phyloP scores from a whole-genome alignment of 1,139 yeast genomes.

The Candida anutae region DNA sequence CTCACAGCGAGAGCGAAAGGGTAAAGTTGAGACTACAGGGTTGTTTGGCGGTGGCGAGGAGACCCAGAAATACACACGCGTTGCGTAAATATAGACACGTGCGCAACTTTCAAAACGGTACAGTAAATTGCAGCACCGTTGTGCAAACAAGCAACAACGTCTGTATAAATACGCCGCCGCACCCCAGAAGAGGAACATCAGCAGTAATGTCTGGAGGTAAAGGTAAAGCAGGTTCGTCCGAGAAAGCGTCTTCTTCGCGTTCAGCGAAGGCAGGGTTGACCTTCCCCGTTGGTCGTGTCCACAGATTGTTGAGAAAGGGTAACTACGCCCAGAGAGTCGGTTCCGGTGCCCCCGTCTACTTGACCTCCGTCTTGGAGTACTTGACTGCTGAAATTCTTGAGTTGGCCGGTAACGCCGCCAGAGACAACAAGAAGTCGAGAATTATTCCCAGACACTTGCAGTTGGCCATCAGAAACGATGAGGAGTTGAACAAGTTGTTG shows the following conservation, averaged over 20 bases:
- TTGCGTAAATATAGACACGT: too few species aligned
- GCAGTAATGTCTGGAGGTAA: constrained; percentile 43
- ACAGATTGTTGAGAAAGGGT: constrained; percentile 48
- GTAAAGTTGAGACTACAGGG: too few species aligned
- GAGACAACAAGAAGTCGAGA: constrained; percentile 53
- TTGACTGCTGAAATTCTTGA: constrained; percentile 49
- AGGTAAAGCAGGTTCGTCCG: constrained; percentile 47
- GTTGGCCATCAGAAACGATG: constrained; percentile 49
- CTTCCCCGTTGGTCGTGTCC: constrained; percentile 51
- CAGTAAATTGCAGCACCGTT: too few species aligned
- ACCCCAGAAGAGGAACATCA: too few species aligned
- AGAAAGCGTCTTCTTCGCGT: constrained; percentile 47
- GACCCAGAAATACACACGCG: too few species aligned
- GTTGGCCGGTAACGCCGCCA: constrained; percentile 51
- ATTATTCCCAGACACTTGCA: constrained; percentile 48
- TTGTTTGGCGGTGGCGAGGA: too few species aligned
- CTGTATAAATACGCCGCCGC: too few species aligned
- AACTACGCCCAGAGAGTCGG: constrained; percentile 52
- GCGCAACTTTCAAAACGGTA: too few species aligned
- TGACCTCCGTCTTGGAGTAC: constrained; percentile 45
- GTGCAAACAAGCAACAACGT: too few species aligned
- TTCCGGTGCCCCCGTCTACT: constrained; percentile 50
- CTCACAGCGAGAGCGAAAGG: too few species aligned
- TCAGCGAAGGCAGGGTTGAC: constrained; percentile 48
- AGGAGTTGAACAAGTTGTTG: constrained; percentile 49